Percentiles rank a stretch among this genome's conserved stretches.
Evolutionary conservation across 805 yeast species (phyloP).

Genomic region (Zygosaccharomyces gambellarensis): DNA sequence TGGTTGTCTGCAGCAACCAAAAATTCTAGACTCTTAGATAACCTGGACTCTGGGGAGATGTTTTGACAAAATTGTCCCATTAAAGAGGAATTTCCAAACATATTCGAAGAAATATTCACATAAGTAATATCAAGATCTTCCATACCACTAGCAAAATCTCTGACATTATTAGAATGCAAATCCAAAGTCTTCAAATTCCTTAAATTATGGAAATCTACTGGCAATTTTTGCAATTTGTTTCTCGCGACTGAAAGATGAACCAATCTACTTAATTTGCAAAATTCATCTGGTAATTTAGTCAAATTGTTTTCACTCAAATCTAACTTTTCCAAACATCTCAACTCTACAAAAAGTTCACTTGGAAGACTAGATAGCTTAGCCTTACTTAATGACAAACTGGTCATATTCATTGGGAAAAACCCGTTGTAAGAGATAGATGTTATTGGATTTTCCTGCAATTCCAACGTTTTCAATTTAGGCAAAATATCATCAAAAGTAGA

Average conservation of each 20-base stretch:
- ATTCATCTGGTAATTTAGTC: conserved; percentile 65
- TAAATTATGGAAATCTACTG: conserved; percentile 58
- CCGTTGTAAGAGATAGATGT: conserved; percentile 44
- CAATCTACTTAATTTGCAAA: conserved; percentile 55
- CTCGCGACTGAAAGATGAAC: conserved; percentile 63
- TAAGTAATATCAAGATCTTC: conserved; percentile 59
- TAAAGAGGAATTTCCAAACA: conserved; percentile 40
- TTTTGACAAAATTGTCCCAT: conserved; percentile 43
- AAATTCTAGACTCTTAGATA: conserved; percentile 49
- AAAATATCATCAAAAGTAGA: conserved; percentile 63
- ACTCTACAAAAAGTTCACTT: conserved; percentile 51
- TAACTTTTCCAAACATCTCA: conserved; percentile 66
- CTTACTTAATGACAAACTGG: conserved; percentile 69
- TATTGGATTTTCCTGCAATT: conserved; percentile 78
- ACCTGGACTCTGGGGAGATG: conserved; percentile 31
- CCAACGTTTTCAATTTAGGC: conserved; percentile 59
- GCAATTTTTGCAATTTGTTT: conserved; percentile 70
- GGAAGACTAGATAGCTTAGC: conserved; percentile 79
- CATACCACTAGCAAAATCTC: conserved; percentile 58
- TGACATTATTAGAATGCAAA: conserved; percentile 78
- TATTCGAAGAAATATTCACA: conserved; percentile 71
- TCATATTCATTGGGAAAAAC: conserved; percentile 51
- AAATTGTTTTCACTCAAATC: conserved; percentile 78
- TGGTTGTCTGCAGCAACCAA: conserved; percentile 80
- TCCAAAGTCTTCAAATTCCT: conserved; percentile 62